These are phyloP conservation scores for Phlegmacium glaucopus DNA, from an alignment of 768 basidiomycete species.

Conservation along the genomic window DNA sequence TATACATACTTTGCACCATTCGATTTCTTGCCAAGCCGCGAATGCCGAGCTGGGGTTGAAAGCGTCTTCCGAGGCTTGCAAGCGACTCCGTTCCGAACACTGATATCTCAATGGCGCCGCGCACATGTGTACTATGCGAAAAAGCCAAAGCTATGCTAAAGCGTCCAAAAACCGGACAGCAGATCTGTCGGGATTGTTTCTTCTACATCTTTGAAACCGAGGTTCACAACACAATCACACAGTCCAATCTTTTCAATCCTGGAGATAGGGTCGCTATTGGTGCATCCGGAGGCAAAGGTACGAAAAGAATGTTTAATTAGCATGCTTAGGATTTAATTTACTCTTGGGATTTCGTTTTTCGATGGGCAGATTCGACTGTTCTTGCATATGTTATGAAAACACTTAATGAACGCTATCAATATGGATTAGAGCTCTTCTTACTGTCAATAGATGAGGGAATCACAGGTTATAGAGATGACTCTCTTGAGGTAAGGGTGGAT, in stretches of 20 bases:
- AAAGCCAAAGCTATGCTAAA: slow-evolving; percentile 83
- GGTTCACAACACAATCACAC: slow-evolving; percentile 91
- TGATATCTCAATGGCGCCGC: slow-evolving; percentile 62
- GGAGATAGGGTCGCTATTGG: slow-evolving; percentile 96
- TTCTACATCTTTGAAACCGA: slow-evolving; percentile 98
- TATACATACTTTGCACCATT: too few relatives aligned
- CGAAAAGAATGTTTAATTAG: slow-evolving; percentile 13
- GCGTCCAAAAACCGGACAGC: slow-evolving; percentile 95
- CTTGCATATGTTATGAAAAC: slow-evolving; percentile 96
- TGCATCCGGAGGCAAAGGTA: slow-evolving; percentile 97
- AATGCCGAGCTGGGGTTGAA: too few relatives aligned
- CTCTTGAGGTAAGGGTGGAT: slow-evolving; percentile 65
- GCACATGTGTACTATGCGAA: slow-evolving; percentile 73
- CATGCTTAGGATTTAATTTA: slow-evolving; percentile 13
- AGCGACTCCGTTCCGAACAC: not conserved
- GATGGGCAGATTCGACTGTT: slow-evolving; percentile 84
- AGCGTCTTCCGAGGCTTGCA: too few relatives aligned
- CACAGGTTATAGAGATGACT: slow-evolving; percentile 97
- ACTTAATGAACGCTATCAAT: slow-evolving; percentile 90
- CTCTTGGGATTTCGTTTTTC: slow-evolving; percentile 7
- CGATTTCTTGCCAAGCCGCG: too few relatives aligned
- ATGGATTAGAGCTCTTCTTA: slow-evolving; percentile 86
- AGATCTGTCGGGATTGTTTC: slow-evolving; percentile 95
- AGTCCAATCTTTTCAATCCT: slow-evolving; percentile 77
- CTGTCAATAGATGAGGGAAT: slow-evolving; percentile 99